phyloP scores from a whole-genome alignment of 345 rosid species.

The Erodium maritimum region DNA sequence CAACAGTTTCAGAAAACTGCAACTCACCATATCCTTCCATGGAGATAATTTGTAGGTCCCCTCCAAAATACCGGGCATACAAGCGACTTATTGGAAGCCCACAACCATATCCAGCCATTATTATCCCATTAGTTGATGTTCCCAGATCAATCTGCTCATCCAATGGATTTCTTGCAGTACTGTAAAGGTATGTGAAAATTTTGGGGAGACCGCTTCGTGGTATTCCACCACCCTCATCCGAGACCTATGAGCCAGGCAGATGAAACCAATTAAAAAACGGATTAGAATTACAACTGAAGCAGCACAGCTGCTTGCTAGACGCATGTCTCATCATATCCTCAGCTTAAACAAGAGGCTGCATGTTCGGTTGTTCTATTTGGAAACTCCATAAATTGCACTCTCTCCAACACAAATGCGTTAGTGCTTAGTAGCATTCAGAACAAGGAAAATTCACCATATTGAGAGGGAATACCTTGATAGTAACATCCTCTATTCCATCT shows the following conservation, averaged over 20 bases:
- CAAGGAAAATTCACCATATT: no score
- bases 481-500: slow-evolving; percentile 88
- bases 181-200: slow-evolving; percentile 92
- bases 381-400: not conserved
- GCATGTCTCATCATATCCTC: not conserved
- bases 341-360: not conserved
- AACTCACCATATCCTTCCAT: slow-evolving; percentile 99
- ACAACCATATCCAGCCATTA: slow-evolving; percentile 95
- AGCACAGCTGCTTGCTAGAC: not conserved
- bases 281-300: not conserved
- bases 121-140: slow-evolving; percentile 48
- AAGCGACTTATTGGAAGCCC: slow-evolving; percentile 93
- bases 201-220: slow-evolving; percentile 93
- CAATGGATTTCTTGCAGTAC: slow-evolving; percentile 80
- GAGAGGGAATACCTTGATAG: not conserved
- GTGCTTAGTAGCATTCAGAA: no score
- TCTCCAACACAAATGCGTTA: no score
- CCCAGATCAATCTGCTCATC: slow-evolving; percentile 54
- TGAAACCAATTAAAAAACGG: slow-evolving; percentile 5
- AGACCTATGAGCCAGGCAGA: slow-evolving; percentile 36
- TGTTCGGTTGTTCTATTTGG: not conserved
- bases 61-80: slow-evolving; percentile 93
- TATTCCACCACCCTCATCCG: slow-evolving; percentile 98
- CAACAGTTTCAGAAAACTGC: not conserved
- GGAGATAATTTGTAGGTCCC: slow-evolving; percentile 85